Evolutionary conservation across 2,329 filamentous ascomycete species (phyloP).

Genomic region (Apiospora arundinis): DNA sequence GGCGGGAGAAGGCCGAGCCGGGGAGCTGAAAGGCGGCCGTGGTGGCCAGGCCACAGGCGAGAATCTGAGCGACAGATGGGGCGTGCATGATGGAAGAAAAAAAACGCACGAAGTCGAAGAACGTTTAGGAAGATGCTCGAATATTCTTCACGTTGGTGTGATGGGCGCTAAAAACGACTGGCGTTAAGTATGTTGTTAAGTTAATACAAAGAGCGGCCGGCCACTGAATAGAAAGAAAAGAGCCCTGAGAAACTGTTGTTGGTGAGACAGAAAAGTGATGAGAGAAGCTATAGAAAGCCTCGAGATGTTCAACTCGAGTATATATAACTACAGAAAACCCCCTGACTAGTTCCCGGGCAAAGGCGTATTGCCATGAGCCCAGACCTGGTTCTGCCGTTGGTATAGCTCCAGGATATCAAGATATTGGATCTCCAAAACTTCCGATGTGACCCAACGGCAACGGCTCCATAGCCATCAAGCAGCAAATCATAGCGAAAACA

Average conservation of each 20-base stretch:
- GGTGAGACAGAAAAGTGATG: neutral
- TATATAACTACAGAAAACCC: neutral
- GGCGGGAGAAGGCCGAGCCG: neutral
- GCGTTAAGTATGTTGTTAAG: neutral
- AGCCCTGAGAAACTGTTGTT: neutral
- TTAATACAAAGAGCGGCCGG: conserved; percentile 4
- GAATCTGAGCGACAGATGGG: neutral
- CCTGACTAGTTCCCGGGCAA: neutral
- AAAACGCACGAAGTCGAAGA: neutral
- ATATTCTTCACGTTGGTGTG: neutral
- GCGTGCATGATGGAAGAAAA: neutral
- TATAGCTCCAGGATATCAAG: neutral
- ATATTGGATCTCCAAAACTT: neutral
- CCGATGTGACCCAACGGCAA: neutral
- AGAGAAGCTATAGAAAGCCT: neutral
- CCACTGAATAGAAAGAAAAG: neutral
- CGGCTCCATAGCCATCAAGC: neutral
- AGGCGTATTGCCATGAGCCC: neutral
- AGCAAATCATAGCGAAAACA: neutral
- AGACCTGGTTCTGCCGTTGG: neutral
- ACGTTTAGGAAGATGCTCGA: neutral
- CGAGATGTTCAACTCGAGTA: neutral
- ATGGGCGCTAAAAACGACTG: neutral
- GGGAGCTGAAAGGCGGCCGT: conserved; percentile 10
- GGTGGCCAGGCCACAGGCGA: conserved; percentile 12